These are phyloP conservation scores for Aspergillus ibericus DNA, from an alignment of 2,329 filamentous ascomycete genomes.

Conservation along the genomic window DNA sequence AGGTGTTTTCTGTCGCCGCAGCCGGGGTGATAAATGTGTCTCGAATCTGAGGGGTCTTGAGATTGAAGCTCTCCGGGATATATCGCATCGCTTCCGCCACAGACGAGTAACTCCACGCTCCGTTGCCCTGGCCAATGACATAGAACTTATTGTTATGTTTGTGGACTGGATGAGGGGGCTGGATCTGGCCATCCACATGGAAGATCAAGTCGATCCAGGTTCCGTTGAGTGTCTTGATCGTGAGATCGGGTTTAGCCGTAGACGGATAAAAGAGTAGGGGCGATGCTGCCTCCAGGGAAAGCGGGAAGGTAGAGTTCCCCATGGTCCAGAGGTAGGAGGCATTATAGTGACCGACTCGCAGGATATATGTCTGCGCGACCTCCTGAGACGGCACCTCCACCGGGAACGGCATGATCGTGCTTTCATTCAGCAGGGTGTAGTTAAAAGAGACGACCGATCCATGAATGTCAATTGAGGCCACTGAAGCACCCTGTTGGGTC, in stretches of 20 bases:
- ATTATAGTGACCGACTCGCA: conserved; percentile 32
- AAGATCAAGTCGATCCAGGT: conserved; percentile 61
- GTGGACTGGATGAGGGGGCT: conserved; percentile 62
- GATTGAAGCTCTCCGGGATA: conserved; percentile 56
- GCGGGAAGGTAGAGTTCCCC: conserved; percentile 42
- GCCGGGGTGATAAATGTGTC: conserved; percentile 50
- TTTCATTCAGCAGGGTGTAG: conserved; percentile 48
- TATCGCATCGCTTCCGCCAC: conserved; percentile 54
- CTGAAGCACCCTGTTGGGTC: conserved; percentile 23
- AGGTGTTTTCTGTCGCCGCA: conserved; percentile 33
- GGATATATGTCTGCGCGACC: conserved; percentile 49
- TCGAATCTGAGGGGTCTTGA: conserved; percentile 55
- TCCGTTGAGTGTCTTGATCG: conserved; percentile 48
- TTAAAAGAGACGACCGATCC: conserved; percentile 44
- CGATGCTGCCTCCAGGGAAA: conserved; percentile 34
- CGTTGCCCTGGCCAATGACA: conserved; percentile 54
- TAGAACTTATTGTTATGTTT: conserved; percentile 65
- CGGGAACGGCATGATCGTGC: conserved; percentile 49
- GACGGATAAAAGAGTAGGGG: conserved; percentile 53
- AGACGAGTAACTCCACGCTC: conserved; percentile 53
- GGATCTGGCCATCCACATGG: conserved; percentile 44
- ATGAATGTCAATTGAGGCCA: conserved; percentile 51
- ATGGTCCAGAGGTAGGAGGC: conserved; percentile 57
- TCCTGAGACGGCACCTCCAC: conserved; percentile 42
- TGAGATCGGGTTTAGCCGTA: conserved; percentile 44